Evolutionary conservation across 306 rosid genomes (phyloP).

Genomic region (Glycyrrhiza uralensis): DNA sequence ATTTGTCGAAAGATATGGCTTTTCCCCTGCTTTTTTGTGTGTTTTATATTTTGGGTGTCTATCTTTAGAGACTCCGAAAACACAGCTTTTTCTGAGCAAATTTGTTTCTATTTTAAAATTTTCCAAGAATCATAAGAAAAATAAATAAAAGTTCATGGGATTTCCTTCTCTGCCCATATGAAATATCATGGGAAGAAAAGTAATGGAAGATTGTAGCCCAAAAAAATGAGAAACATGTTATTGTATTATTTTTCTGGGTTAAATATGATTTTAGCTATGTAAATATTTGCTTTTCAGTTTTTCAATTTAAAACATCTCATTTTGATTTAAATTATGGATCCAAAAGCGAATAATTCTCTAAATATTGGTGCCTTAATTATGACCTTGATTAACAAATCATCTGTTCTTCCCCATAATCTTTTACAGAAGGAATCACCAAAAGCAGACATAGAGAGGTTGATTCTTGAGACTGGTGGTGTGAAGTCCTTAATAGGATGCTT

Average conservation of each 20-base stretch:
- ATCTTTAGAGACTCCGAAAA: not conserved
- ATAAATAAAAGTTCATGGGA: not conserved
- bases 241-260: too few relatives aligned
- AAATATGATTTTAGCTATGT: too few relatives aligned
- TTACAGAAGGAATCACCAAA: slow-evolving; percentile 65
- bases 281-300: too few relatives aligned
- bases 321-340: too few relatives aligned
- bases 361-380: not conserved
- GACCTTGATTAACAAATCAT: not conserved
- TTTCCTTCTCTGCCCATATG: not conserved
- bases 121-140: not conserved
- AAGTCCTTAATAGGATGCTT: slow-evolving; percentile 70
- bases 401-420: not conserved
- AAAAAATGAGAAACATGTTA: too few relatives aligned
- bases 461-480: slow-evolving; percentile 63
- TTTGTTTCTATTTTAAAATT: not conserved
- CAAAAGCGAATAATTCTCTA: too few relatives aligned
- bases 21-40: too few relatives aligned
- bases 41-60: not conserved
- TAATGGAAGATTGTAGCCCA: too few relatives aligned
- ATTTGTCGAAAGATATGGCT: not conserved
- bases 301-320: too few relatives aligned
- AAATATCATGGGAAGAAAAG: too few relatives aligned
- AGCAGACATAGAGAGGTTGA: slow-evolving; percentile 69
- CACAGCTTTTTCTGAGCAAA: not conserved